These are phyloP conservation scores for Nepenthes gracilis DNA, from an alignment of 148 eudicot species.

Conservation along the genomic window DNA sequence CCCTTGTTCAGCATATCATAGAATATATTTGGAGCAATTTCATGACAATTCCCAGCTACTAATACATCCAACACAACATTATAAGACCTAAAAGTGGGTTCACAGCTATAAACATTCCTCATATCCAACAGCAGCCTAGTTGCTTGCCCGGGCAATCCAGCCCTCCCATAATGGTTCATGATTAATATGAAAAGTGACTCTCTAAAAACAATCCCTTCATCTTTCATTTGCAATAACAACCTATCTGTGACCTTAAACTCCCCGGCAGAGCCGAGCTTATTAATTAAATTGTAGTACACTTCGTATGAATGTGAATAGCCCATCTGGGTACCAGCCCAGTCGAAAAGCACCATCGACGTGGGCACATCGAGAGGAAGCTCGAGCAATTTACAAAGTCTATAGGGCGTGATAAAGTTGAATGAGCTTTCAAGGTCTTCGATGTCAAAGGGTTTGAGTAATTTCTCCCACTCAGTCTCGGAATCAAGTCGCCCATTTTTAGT, in stretches of 20 bases:
- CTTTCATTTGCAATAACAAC: slow-evolving; percentile 72
- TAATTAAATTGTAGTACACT: slow-evolving; percentile 62
- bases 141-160: slow-evolving; percentile 83
- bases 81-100: slow-evolving; percentile 62
- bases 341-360: slow-evolving; percentile 68
- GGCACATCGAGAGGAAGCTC: slow-evolving; percentile 73
- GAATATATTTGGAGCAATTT: slow-evolving; percentile 67
- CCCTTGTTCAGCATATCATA: slow-evolving; percentile 83
- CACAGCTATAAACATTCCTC: slow-evolving; percentile 44
- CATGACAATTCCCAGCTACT: slow-evolving; percentile 58
- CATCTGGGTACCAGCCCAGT: slow-evolving; percentile 62
- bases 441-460: slow-evolving; percentile 73
- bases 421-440: slow-evolving; percentile 58
- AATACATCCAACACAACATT: slow-evolving; percentile 78
- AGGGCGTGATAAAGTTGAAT: slow-evolving; percentile 53
- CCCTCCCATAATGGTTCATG: slow-evolving; percentile 70
- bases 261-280: slow-evolving; percentile 49
- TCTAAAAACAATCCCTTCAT: slow-evolving; percentile 47
- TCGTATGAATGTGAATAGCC: slow-evolving; percentile 71
- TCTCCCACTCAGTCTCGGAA: slow-evolving; percentile 66
- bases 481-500: slow-evolving; percentile 9
- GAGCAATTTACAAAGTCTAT: slow-evolving; percentile 58
- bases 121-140: slow-evolving; percentile 88
- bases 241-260: slow-evolving; percentile 69
- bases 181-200: slow-evolving; percentile 68